phyloP scores from a whole-genome alignment of 257 asterid species.

The Solanum chilense region DNA sequence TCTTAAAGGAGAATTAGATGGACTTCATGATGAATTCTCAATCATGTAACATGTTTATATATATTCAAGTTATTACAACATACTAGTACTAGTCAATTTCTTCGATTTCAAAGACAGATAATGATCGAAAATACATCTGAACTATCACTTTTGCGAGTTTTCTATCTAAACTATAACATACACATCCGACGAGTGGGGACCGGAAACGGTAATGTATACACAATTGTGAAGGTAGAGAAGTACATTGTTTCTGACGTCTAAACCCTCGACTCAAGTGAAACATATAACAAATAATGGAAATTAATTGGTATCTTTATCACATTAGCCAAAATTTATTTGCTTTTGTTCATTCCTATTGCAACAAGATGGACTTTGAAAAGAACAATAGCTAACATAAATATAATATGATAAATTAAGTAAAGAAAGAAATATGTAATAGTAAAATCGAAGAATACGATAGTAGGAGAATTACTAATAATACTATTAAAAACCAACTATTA shows the following conservation, averaged over 20 bases:
- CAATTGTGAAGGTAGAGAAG: not conserved
- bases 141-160: not conserved
- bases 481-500: not conserved
- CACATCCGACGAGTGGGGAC: not conserved
- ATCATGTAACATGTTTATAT: conserved; percentile 36
- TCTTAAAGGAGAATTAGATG: conserved; percentile 75
- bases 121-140: not conserved
- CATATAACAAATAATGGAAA: not conserved
- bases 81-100: not conserved
- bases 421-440: not conserved
- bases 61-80: not conserved
- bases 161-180: not conserved
- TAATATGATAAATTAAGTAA: not conserved
- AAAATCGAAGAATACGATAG: not conserved
- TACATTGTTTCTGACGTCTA: not conserved
- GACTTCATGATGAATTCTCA: conserved; percentile 82
- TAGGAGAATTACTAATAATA: not conserved
- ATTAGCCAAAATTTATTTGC: too few relatives aligned
- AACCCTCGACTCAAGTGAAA: not conserved
- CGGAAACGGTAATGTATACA: not conserved
- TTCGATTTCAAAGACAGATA: not conserved
- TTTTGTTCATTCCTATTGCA: too few relatives aligned
- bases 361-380: not conserved
- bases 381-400: not conserved
- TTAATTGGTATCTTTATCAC: too few relatives aligned